Percentiles rank a stretch among this genome's conserved stretches.
Evolutionary conservation across 495 filamentous ascomycete genomes (phyloP).

Genomic region (Usnea hakonensis): DNA sequence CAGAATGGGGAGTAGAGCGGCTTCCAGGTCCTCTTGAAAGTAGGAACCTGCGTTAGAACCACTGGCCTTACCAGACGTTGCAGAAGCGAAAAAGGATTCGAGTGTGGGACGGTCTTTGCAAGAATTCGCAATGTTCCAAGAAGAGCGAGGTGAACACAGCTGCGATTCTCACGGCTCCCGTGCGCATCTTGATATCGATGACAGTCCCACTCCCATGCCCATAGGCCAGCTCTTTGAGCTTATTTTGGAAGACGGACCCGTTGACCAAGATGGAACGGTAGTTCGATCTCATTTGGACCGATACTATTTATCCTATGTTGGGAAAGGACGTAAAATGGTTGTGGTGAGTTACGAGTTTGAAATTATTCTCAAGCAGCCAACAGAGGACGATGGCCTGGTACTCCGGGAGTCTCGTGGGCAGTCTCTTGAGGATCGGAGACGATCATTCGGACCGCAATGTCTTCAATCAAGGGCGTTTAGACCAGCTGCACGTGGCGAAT

Average conservation of each 20-base stretch:
- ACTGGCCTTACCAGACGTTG: background rate
- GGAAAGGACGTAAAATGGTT: background rate
- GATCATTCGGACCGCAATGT: background rate
- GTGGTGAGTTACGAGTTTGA: background rate
- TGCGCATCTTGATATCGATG: too few species aligned
- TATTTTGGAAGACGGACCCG: background rate
- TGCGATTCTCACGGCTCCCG: too few species aligned
- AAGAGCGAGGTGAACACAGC: background rate
- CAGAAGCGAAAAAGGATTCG: background rate
- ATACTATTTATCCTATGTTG: background rate
- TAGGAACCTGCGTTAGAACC: background rate
- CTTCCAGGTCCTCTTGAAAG: background rate
- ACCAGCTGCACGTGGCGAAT: background rate
- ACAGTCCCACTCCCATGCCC: background rate
- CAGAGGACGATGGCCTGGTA: background rate
- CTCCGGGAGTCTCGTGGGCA: background rate
- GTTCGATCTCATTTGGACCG: background rate
- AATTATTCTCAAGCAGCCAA: background rate
- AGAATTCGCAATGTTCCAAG: background rate
- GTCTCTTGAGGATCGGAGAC: background rate
- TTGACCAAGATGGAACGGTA: background rate
- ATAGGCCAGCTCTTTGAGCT: background rate
- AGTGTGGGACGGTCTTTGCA: background rate
- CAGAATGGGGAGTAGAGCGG: background rate
- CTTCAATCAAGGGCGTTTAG: background rate